Base-by-base conservation (phyloP, 257 asterid species). In the Thymus quinquecostatus region DNA sequence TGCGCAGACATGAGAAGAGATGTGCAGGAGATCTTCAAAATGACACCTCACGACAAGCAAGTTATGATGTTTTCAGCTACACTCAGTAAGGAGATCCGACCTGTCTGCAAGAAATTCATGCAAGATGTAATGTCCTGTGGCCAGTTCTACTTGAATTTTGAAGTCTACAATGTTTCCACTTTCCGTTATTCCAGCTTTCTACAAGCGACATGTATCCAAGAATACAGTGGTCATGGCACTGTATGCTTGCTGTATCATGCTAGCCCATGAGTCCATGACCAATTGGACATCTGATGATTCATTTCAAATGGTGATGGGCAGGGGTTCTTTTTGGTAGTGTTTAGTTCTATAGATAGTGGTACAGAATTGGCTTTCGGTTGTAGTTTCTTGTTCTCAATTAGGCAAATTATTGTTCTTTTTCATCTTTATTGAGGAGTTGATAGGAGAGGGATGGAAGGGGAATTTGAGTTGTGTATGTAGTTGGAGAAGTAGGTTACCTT, bases 61-160 rank as follows among this genome's bases (percentile, higher is more conserved):
- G 98, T 92, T 36, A 92, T 90, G 98, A 92, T 92, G 98, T 92
- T 92, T 76, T 90, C 96, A 1, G 97, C 98, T 27, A 93, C 98
- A 2, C 96, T 92, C 65, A 90, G 98, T 94, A 92, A 92, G 86
- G 97, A 89, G 75, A 92, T 90, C 71, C 96, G 97, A 68, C 98
- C 98, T 9, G 86, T 90, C 53, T 92, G 98, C 95, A 92, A 92
- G 86, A 92, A 93, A 73, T 92, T 92, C 74, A 92, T 92, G 97
- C 97, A 90, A 90, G 98, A 92, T 86, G 98, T 93, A 90, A 92
- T 90, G 86, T 89, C 81, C 88, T 77, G 82, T 90, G 91, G 92
- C 92, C 93, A 84, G 87, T 68, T 81, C 88, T 82, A 76, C 85
- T 89, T 84, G 89, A 82, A 82, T 83, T 82, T 76, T 87, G 84